phyloP scores from a whole-genome alignment of 371 early-diverging fungal species.

The Rhizopus delemar region DNA sequence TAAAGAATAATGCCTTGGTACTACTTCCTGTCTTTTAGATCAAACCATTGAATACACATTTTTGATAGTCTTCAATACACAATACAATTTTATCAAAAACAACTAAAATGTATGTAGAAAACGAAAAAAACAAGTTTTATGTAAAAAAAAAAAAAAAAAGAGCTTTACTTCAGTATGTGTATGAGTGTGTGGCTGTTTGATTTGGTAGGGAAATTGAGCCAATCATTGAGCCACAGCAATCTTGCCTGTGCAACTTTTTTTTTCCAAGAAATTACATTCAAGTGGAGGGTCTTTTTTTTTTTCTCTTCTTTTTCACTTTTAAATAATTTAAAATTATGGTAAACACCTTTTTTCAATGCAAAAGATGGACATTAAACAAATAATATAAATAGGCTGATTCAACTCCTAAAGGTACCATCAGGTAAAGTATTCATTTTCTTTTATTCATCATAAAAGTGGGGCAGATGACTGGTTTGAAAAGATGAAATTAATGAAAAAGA shows the following conservation, averaged over 20 bases:
- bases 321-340: background rate
- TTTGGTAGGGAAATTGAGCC: constrained; percentile 2
- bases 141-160: background rate
- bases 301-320: background rate
- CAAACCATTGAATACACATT: too few species aligned
- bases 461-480: background rate
- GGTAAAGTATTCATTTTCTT: constrained; percentile 26
- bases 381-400: constrained; percentile 34
- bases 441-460: background rate
- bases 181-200: background rate
- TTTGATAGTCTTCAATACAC: too few species aligned
- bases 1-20: background rate
- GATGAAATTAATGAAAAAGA: background rate
- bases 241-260: background rate
- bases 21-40: background rate
- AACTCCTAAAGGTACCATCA: constrained; percentile 53
- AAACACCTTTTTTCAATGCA: background rate
- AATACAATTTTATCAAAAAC: too few species aligned
- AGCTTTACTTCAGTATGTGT: background rate
- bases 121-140: too few species aligned
- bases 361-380: background rate
- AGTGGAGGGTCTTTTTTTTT: background rate
- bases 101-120: too few species aligned
- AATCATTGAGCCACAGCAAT: constrained; percentile 4
- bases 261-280: background rate